Conservation (phyloP, 2,329 filamentous ascomycete genomes). For the Chalara sp. region DNA sequence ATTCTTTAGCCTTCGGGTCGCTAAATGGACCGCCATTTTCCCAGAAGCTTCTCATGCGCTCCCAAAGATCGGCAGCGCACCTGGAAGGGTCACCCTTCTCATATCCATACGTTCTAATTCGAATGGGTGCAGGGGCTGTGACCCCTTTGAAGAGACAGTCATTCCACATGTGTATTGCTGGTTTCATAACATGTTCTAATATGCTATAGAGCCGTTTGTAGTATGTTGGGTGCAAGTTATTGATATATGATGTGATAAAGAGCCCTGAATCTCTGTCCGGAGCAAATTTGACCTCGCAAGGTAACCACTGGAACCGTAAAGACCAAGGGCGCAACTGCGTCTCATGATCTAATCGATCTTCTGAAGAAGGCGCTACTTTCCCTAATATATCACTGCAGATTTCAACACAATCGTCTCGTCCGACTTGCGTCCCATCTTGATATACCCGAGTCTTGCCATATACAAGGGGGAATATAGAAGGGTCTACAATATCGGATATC, state of each 20-base stretch:
- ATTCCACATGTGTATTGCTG: conserved; percentile 27
- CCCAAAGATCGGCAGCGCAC: too few species aligned
- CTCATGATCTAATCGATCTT: conserved; percentile 2
- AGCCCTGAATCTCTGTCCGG: not conserved
- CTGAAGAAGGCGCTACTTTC: too few species aligned
- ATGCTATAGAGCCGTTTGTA: conserved; percentile 25
- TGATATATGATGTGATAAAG: conserved; percentile 21
- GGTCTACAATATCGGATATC: conserved; percentile 55
- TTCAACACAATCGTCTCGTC: conserved; percentile 10
- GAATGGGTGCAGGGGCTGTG: not conserved
- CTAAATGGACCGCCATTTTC: too few species aligned
- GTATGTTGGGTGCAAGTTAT: conserved; percentile 34
- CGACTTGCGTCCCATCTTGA: conserved; percentile 6
- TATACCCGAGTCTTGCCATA: conserved; percentile 41
- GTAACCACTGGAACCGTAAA: conserved; percentile 33
- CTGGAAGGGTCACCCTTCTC: not conserved
- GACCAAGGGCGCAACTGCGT: conserved; percentile 12
- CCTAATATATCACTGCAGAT: too few species aligned
- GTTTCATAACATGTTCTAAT: conserved; percentile 28
- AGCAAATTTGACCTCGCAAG: conserved; percentile 27
- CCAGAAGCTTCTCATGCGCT: too few species aligned
- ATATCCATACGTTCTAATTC: not conserved
- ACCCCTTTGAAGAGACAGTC: conserved; percentile 12
- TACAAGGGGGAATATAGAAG: conserved; percentile 52
- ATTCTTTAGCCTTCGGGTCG: too few species aligned